Evolutionary conservation across 352 stramenopile species (phyloP), one percentile per base, ranked within the genome.

Genomic region (Pilasporangium apinafurcum): DNA sequence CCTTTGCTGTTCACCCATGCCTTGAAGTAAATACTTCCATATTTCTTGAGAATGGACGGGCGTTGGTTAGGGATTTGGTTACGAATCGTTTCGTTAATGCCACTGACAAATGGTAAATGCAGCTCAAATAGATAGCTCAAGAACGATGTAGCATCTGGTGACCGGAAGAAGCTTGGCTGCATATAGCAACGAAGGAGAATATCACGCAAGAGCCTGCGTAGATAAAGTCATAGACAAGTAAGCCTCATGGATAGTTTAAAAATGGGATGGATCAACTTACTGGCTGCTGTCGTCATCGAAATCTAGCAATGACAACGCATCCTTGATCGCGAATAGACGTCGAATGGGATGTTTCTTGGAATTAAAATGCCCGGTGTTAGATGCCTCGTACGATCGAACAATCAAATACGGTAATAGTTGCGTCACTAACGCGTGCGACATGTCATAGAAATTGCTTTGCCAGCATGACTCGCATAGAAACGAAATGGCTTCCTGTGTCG

Each of bases 161-260:
- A 92, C 6, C 71, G 65, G 41, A 96, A 92, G 32, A 94, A 83
- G 21, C 80, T 69, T 2, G 86, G 80, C 53, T 91, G 77, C 22
- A 96, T 86, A 37, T 84, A 95, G 46, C 79, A 95, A 20, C 84
- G 82, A 48, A 96, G 56, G 6, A 96, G 53, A 35, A 96, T 86
- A 22, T 90, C 80, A 6, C 76, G 75, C 38, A 95, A 36, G 4
- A 91, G 43, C 4, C 64, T 80, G 35, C 14, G 7, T 6, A 26
- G 0, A 27, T 26, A 26, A 49, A 30, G 12, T 26, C 10, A 21
- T 35, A 17, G 34, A 27, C 1, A 42, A 8, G n/a, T 37, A 13
- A 34, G 36, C 17, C n/a, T 35, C 29, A 37, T 9, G 17, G 18
- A n/a, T n/a, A n/a, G n/a, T n/a, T n/a, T n/a, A n/a, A n/a, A n/a